Evolutionary conservation across 306 rosid genomes (phyloP).

Genomic region (Cucurbita maxima): DNA sequence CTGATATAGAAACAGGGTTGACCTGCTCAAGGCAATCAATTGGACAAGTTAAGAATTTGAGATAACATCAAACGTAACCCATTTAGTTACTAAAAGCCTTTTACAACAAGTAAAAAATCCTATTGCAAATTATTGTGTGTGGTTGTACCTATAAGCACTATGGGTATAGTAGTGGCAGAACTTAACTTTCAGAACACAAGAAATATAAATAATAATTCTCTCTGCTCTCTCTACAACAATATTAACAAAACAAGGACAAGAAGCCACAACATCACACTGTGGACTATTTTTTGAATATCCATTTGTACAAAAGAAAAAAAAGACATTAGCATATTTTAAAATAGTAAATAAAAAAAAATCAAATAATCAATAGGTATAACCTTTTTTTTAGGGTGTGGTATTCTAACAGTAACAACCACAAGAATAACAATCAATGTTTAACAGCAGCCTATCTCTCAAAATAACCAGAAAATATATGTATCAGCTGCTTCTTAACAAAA

Average conservation of each 20-base stretch:
- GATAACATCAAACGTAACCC: neutral
- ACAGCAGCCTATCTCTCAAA: neutral
- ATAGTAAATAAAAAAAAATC: neutral
- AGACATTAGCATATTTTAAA: neutral
- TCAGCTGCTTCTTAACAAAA: neutral
- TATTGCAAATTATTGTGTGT: neutral
- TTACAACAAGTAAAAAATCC: neutral
- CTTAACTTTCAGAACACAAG: neutral
- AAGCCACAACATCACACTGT: neutral
- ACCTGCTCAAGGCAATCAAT: neutral
- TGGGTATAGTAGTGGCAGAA: neutral
- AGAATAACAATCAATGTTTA: neutral
- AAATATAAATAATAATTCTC: neutral
- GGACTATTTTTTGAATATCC: neutral
- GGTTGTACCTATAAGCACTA: neutral
- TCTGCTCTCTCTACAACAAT: neutral
- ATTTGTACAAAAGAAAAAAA: neutral
- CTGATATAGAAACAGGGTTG: neutral
- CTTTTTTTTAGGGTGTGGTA: neutral
- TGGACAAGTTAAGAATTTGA: neutral
- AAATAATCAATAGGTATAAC: neutral
- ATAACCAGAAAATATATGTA: neutral
- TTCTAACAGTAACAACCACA: neutral
- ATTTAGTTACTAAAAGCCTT: neutral
- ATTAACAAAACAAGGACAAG: neutral